Percentiles rank a stretch among this genome's conserved stretches.
Conservation (phyloP, 2,329 filamentous ascomycete genomes). For the Beauveria rudraprayagi region DNA sequence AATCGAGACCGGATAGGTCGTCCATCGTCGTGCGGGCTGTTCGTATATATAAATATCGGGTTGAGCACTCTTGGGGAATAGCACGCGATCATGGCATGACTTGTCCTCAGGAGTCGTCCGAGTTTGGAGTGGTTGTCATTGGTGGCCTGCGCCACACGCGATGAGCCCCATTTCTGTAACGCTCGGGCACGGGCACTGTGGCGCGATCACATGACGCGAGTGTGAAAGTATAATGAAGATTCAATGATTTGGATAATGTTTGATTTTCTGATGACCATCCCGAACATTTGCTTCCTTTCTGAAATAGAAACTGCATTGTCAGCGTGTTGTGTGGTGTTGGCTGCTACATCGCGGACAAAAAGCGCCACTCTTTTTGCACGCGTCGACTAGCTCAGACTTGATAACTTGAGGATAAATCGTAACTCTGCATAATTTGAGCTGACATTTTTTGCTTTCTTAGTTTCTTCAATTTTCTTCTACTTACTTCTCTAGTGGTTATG, state of each 20-base stretch:
- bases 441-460: too few species aligned
- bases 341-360: background rate
- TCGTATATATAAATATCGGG: background rate
- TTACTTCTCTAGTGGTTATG: too few species aligned
- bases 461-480: too few species aligned
- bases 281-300: too few species aligned
- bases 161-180: background rate
- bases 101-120: background rate
- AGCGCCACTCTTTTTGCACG: too few species aligned
- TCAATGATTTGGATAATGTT: background rate
- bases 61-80: background rate
- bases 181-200: background rate
- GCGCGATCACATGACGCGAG: conserved; percentile 1
- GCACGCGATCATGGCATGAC: background rate
- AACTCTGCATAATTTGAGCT: too few species aligned
- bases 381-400: too few species aligned
- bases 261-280: background rate
- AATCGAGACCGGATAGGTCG: conserved; percentile 53
- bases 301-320: background rate
- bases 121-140: conserved; percentile 3
- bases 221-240: background rate
- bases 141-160: conserved; percentile 5
- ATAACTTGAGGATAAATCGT: too few species aligned
- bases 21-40: conserved; percentile 39
- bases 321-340: background rate